Evolutionary conservation across 306 rosid genomes (phyloP).

Genomic region (Spatholobus suberectus): DNA sequence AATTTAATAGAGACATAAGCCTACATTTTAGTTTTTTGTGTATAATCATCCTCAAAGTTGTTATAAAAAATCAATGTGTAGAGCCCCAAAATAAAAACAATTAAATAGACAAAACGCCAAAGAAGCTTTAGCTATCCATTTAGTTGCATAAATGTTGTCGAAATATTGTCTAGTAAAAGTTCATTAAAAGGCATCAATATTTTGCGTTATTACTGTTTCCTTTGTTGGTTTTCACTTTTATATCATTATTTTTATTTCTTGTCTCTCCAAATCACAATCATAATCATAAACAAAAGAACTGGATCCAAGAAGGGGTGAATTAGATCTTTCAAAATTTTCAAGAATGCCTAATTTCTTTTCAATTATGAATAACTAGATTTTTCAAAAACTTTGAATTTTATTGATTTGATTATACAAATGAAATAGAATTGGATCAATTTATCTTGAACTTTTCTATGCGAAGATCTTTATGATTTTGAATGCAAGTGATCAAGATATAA

Average conservation of each 20-base stretch:
- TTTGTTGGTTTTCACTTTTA: conserved; percentile 45
- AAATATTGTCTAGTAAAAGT: conserved; percentile 45
- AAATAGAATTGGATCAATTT: too few relatives aligned
- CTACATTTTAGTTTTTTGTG: not conserved
- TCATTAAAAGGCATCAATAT: conserved; percentile 36
- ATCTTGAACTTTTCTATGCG: too few relatives aligned
- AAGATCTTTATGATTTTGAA: too few relatives aligned
- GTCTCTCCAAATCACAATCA: conserved; percentile 37
- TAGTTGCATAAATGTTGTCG: conserved; percentile 47
- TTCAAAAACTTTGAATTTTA: too few relatives aligned
- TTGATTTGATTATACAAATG: too few relatives aligned
- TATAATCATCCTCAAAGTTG: not conserved
- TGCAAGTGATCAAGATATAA: too few relatives aligned
- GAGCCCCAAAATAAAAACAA: not conserved
- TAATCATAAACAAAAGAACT: too few relatives aligned
- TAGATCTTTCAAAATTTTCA: too few relatives aligned
- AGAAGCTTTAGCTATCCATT: conserved; percentile 33
- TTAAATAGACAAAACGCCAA: conserved; percentile 35
- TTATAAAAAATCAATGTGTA: not conserved
- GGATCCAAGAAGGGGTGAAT: too few relatives aligned
- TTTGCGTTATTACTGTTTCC: conserved; percentile 40
- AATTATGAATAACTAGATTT: too few relatives aligned
- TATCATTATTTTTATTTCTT: conserved; percentile 16
- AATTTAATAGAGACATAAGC: not conserved
- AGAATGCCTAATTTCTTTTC: too few relatives aligned